These are phyloP conservation scores for Penicillium macrosclerotiorum DNA, from an alignment of 495 filamentous ascomycete species.

Conservation along the genomic window DNA sequence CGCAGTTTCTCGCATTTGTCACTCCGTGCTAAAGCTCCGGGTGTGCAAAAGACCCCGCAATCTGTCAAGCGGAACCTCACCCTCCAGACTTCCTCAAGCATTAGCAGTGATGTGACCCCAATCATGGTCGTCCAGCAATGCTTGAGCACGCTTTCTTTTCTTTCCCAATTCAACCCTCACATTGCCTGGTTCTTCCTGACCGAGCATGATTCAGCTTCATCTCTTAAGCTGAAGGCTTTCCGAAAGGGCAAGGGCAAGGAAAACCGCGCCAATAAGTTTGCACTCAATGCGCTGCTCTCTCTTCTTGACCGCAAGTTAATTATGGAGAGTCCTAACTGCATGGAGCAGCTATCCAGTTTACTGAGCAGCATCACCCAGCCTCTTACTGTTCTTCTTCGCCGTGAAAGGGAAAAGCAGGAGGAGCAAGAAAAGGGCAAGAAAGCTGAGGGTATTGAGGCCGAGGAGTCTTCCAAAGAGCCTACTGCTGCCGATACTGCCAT, in stretches of 20 bases:
- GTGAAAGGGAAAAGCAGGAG: conserved; percentile 70
- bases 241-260: conserved; percentile 88
- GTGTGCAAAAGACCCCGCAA: conserved; percentile 74
- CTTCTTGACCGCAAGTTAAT: conserved; percentile 88
- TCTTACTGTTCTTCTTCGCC: conserved; percentile 75
- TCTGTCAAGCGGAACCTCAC: conserved; percentile 67
- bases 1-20: conserved; percentile 92
- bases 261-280: conserved; percentile 78
- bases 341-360: conserved; percentile 87
- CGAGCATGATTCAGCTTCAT: conserved; percentile 77
- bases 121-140: conserved; percentile 96
- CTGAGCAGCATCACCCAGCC: conserved; percentile 87
- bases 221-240: conserved; percentile 70
- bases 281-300: conserved; percentile 83
- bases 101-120: conserved; percentile 78
- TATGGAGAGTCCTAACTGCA: conserved; percentile 91
- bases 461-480: conserved; percentile 23
- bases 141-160: conserved; percentile 72
- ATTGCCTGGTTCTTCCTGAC: conserved; percentile 92
- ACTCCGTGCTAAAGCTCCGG: conserved; percentile 79
- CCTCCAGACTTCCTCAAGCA: conserved; percentile 50
- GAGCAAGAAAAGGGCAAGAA: conserved; percentile 60
- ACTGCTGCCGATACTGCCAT: conserved; percentile 36
- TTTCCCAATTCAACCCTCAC: conserved; percentile 78
- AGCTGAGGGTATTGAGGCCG: conserved; percentile 28